These are phyloP conservation scores for Colletotrichum cuscutae DNA, from an alignment of 2,329 filamentous ascomycete genomes.

Conservation along the genomic window DNA sequence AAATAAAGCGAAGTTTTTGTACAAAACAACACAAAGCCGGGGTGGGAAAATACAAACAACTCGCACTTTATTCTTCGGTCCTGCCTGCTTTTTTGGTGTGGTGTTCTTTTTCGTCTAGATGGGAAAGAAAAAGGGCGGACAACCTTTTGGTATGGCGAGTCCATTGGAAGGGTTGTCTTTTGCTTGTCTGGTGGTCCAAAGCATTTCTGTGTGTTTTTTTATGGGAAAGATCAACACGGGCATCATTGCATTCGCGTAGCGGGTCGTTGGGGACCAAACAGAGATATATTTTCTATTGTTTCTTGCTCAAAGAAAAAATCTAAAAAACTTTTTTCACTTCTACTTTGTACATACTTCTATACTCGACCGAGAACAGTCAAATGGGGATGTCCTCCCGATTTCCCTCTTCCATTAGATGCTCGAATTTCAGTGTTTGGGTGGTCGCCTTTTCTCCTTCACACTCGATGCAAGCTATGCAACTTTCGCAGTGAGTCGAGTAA, in stretches of 20 bases:
- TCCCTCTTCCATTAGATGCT: no score
- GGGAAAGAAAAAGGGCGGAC: neutral
- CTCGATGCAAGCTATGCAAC: no score
- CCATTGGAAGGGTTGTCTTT: neutral
- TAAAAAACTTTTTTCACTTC: slow-evolving; percentile 18
- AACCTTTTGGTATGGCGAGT: neutral
- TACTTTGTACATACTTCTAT: slow-evolving; percentile 28
- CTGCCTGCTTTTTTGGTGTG: neutral
- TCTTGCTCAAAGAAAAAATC: neutral
- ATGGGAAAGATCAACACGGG: neutral
- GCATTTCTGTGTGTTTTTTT: slow-evolving; percentile 1
- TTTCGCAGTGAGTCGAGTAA: no score
- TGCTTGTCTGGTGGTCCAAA: neutral
- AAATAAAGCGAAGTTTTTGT: slow-evolving; percentile 25
- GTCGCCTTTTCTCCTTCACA: no score
- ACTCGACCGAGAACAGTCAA: slow-evolving; percentile 1
- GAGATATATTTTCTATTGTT: neutral
- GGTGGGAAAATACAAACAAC: neutral
- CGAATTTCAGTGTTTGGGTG: no score
- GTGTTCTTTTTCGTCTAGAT: neutral
- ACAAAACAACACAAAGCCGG: neutral
- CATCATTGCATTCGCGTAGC: slow-evolving; percentile 21
- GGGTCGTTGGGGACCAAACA: neutral
- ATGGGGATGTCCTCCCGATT: no score
- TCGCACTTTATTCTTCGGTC: neutral